Evolutionary conservation across 108 stramenopile genomes (phyloP).

Genomic region (Nitzschia sp.): DNA sequence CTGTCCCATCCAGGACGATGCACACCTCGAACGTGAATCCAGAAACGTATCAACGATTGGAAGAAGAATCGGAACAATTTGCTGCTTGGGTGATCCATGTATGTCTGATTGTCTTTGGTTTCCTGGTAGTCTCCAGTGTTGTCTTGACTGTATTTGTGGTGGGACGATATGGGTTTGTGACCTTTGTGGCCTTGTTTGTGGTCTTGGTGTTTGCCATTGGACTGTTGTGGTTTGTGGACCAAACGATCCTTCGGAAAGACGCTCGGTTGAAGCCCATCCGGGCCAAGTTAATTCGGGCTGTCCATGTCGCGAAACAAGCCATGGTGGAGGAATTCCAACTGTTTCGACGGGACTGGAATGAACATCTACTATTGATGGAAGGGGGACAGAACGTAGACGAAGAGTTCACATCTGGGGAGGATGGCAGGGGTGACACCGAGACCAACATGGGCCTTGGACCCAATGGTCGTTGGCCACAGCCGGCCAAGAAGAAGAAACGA

Average conservation of each 20-base stretch:
- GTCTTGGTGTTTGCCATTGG: slow-evolving; percentile 17
- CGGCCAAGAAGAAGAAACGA: slow-evolving; percentile 10
- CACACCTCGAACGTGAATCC: slow-evolving; percentile 14
- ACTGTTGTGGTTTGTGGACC: slow-evolving; percentile 31
- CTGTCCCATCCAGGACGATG: slow-evolving; percentile 13
- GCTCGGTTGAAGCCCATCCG: slow-evolving; percentile 28
- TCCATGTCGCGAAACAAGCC: slow-evolving; percentile 13
- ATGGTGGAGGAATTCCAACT: slow-evolving; percentile 28
- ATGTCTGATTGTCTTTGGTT: slow-evolving; percentile 26
- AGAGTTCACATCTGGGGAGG: no score
- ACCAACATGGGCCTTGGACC: neutral
- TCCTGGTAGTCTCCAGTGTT: slow-evolving; percentile 6
- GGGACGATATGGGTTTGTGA: slow-evolving; percentile 24
- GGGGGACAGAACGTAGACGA: no score
- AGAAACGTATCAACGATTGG: slow-evolving; percentile 5
- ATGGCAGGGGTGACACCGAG: neutral
- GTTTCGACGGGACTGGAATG: slow-evolving; percentile 36
- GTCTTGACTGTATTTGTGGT: slow-evolving; percentile 26
- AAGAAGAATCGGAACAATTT: slow-evolving; percentile 24
- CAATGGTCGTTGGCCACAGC: neutral
- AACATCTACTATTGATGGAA: slow-evolving; percentile 28
- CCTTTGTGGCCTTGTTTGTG: slow-evolving; percentile 16
- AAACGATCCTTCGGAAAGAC: slow-evolving; percentile 22
- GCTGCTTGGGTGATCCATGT: slow-evolving; percentile 37
- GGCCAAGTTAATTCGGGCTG: slow-evolving; percentile 21